Percentiles rank a stretch among this genome's conserved stretches.
Evolutionary conservation across 2,329 filamentous ascomycete genomes (phyloP).

Genomic region (Pseudocercospora fijiensis): DNA sequence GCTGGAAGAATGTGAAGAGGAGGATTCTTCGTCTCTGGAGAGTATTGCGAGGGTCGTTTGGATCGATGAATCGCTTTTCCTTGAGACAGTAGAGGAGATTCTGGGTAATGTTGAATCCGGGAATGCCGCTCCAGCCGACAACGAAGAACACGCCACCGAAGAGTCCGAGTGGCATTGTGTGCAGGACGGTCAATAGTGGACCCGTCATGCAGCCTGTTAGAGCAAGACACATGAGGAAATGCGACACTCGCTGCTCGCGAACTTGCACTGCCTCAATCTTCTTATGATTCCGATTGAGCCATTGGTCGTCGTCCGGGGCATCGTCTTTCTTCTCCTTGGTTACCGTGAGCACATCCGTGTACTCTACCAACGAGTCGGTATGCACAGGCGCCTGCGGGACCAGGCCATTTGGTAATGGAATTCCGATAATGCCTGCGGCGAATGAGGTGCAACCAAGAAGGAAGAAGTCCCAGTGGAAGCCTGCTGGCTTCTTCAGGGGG

Average conservation of each 20-base stretch:
- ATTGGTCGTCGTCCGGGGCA: slow-evolving; percentile 40
- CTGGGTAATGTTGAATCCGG: slow-evolving; percentile 54
- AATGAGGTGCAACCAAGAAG: slow-evolving; percentile 58
- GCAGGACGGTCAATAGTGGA: slow-evolving; percentile 53
- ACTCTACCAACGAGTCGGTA: slow-evolving; percentile 52
- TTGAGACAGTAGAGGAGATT: slow-evolving; percentile 52
- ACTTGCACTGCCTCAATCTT: slow-evolving; percentile 49
- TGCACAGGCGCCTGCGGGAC: slow-evolving; percentile 62
- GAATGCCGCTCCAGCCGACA: slow-evolving; percentile 54
- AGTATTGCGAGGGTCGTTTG: slow-evolving; percentile 48
- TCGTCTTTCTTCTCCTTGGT: slow-evolving; percentile 48
- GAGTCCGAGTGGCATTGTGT: slow-evolving; percentile 55
- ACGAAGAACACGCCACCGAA: slow-evolving; percentile 60
- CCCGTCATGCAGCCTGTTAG: slow-evolving; percentile 59
- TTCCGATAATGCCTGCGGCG: slow-evolving; percentile 55
- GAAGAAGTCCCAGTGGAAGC: slow-evolving; percentile 63
- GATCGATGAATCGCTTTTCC: slow-evolving; percentile 51
- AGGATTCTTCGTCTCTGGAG: slow-evolving; percentile 49
- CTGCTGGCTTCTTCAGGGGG: slow-evolving; percentile 57
- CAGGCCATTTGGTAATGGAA: slow-evolving; percentile 59
- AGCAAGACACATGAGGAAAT: slow-evolving; percentile 56
- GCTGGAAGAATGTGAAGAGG: slow-evolving; percentile 54
- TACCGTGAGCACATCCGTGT: slow-evolving; percentile 44
- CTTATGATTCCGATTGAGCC: slow-evolving; percentile 46
- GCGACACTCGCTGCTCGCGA: slow-evolving; percentile 57